Evolutionary conservation across 345 rosid species (phyloP).

Genomic region (Aethionema arabicum): DNA sequence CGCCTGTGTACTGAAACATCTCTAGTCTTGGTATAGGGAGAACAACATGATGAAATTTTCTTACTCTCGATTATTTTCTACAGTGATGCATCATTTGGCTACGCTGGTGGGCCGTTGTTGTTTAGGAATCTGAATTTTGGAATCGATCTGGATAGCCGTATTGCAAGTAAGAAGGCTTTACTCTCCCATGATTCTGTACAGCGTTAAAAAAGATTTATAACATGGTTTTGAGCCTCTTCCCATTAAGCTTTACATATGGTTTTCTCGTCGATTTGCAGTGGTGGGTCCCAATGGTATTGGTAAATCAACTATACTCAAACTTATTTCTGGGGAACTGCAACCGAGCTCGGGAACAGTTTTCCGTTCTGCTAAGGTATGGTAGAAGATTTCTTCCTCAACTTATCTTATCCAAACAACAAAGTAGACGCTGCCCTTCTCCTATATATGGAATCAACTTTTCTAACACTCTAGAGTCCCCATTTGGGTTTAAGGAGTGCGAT

Average conservation of each 20-base stretch:
- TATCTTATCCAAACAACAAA: background rate
- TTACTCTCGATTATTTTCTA: slow-evolving; percentile 26
- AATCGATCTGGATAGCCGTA: slow-evolving; percentile 94
- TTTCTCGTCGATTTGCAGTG: slow-evolving; percentile 58
- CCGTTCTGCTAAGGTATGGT: slow-evolving; percentile 91
- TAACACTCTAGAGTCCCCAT: slow-evolving; percentile 3
- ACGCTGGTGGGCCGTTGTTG: slow-evolving; percentile 84
- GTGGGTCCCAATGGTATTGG: slow-evolving; percentile 99
- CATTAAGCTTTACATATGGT: slow-evolving; percentile 18
- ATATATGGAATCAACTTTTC: slow-evolving; percentile 13
- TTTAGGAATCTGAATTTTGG: slow-evolving; percentile 97
- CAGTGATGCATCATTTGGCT: slow-evolving; percentile 99
- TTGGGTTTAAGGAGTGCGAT: slow-evolving; percentile 1
- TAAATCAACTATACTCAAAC: slow-evolving; percentile 95
- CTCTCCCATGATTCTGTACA: slow-evolving; percentile 15
- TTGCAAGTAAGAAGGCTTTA: slow-evolving; percentile 73
- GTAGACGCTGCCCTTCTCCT: slow-evolving; percentile 3
- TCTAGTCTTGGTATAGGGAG: slow-evolving; percentile 8
- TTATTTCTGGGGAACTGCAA: slow-evolving; percentile 91
- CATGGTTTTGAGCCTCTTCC: slow-evolving; percentile 15
- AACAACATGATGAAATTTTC: slow-evolving; percentile 10
- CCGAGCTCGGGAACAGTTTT: slow-evolving; percentile 98
- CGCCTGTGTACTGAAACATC: slow-evolving; percentile 14
- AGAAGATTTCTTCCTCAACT: slow-evolving; percentile 10
- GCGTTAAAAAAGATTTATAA: slow-evolving; percentile 11